These are phyloP conservation scores for Epichloe gansuensis DNA, from an alignment of 2,329 filamentous ascomycete species.

Conservation along the genomic window DNA sequence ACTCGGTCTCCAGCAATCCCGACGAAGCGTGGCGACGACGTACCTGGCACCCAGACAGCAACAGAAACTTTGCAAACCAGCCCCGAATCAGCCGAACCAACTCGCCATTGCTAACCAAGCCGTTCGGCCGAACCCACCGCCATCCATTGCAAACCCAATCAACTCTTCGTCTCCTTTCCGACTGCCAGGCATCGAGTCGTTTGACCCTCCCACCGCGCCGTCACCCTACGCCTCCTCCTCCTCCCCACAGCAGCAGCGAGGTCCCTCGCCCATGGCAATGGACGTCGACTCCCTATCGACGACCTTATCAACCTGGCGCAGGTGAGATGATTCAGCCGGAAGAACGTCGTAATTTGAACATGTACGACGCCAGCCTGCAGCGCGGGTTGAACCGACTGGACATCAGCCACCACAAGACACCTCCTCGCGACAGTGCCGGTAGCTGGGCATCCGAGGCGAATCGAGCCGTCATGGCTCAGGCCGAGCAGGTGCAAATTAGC, in stretches of 20 bases:
- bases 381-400: conserved; percentile 55
- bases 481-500: conserved; percentile 35
- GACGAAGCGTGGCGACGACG: conserved; percentile 73
- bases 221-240: conserved; percentile 45
- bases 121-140: conserved; percentile 42
- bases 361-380: conserved; percentile 56
- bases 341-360: conserved; percentile 38
- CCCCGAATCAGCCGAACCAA: conserved; percentile 49
- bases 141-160: conserved; percentile 31
- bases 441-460: conserved; percentile 46
- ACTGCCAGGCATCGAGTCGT: conserved; percentile 84
- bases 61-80: conserved; percentile 48
- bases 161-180: conserved; percentile 50
- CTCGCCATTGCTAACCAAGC: conserved; percentile 64
- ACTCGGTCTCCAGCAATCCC: conserved; percentile 47
- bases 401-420: conserved; percentile 39
- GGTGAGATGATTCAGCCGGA: conserved; percentile 25
- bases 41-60: conserved; percentile 83
- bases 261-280: conserved; percentile 65
- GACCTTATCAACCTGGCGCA: conserved; percentile 15
- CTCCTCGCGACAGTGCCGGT: conserved; percentile 39
- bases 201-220: conserved; percentile 57
- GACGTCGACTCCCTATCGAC: conserved; percentile 39
- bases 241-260: conserved; percentile 40
- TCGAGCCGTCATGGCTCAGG: conserved; percentile 41